These are phyloP conservation scores for Dianthus caryophyllus DNA, from an alignment of 148 eudicot species.

Conservation along the genomic window DNA sequence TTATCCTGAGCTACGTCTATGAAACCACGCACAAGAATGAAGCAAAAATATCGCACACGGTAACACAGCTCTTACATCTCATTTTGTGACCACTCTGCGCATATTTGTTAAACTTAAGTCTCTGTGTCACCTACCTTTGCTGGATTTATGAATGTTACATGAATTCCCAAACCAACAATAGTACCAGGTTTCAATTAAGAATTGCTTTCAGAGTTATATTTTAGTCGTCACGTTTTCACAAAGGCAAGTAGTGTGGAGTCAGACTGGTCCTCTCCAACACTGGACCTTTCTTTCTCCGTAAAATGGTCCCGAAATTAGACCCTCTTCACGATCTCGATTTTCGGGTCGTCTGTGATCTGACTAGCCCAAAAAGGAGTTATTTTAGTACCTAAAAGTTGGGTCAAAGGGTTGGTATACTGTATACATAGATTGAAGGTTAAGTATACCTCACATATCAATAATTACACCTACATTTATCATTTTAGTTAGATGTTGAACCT, in stretches of 20 bases:
- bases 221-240: not conserved
- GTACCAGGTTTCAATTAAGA: not conserved
- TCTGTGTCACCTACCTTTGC: constrained; percentile 15
- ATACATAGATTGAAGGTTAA: not conserved
- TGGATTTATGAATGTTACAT: constrained; percentile 11
- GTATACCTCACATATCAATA: not conserved
- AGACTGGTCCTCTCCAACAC: not conserved
- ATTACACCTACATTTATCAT: not conserved
- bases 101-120: constrained; percentile 12
- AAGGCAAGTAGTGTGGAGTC: not conserved
- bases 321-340: not conserved
- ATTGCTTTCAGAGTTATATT: constrained; percentile 4
- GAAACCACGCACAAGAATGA: constrained; percentile 57
- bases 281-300: not conserved
- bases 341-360: not conserved
- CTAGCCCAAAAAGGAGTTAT: too few relatives aligned
- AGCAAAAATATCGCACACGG: constrained; percentile 20
- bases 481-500: not conserved
- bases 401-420: constrained; percentile 4
- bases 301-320: not conserved
- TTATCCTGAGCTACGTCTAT: constrained; percentile 61
- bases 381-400: not conserved
- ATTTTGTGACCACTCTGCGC: constrained; percentile 5
- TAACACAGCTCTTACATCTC: not conserved
- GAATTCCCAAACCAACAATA: constrained; percentile 8